A percentile compares a stretch with the other conserved stretches of the same genome.
These are phyloP conservation scores for Coniella lustricola DNA, from an alignment of 2,329 filamentous ascomycete genomes.

Conservation along the genomic window DNA sequence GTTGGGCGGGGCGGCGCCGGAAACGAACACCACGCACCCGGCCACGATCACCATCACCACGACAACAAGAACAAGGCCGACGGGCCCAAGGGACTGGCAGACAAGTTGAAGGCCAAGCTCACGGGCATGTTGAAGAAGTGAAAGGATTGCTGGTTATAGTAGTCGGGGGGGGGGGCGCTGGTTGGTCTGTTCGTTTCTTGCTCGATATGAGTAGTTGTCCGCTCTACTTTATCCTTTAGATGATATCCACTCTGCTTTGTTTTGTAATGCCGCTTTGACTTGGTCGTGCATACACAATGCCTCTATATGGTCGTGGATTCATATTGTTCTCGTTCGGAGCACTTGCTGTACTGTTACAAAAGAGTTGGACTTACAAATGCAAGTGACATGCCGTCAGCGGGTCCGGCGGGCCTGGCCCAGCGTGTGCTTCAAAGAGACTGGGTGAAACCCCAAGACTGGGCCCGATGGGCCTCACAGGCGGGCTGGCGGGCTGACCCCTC, in stretches of 20 bases:
- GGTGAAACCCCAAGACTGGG: conserved; percentile 1
- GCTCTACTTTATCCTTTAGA: no score
- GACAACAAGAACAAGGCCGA: conserved; percentile 20
- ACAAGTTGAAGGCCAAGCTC: conserved; percentile 52
- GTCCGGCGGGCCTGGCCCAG: not conserved
- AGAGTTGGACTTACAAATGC: no score
- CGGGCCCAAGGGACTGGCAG: conserved; percentile 38
- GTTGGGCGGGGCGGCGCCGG: conserved; percentile 54
- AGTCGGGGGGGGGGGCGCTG: not conserved
- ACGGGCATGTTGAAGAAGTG: conserved; percentile 43
- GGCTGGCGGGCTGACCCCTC: not conserved
- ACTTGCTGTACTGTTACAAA: no score
- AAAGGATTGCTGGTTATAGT: not conserved
- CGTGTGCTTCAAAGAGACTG: not conserved
- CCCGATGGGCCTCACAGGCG: not conserved
- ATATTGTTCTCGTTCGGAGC: no score
- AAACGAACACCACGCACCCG: conserved; percentile 39
- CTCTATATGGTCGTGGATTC: no score
- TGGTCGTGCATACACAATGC: no score
- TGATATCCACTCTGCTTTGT: no score
- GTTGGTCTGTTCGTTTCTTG: not conserved
- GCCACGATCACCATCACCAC: conserved; percentile 17
- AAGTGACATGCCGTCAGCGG: no score
- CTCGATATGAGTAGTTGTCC: not conserved
- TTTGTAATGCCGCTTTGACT: no score